phyloP scores from a whole-genome alignment of 768 basidiomycete genomes.

The Leccinum incarnatum region DNA sequence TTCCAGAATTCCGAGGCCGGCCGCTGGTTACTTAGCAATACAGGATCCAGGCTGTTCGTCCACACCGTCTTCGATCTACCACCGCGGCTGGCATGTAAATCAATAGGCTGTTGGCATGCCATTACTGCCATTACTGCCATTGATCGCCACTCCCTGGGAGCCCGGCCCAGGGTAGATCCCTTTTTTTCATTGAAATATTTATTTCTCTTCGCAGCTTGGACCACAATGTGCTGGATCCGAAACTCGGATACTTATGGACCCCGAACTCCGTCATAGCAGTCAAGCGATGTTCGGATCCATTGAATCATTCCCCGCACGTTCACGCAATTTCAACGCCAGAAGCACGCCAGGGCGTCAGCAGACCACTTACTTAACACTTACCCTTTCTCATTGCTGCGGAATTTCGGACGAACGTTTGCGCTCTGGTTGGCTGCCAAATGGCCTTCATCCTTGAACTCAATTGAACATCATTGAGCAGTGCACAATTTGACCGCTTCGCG shows the following conservation, averaged over 20 bases:
- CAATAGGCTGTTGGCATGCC: neutral
- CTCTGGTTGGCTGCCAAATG: neutral
- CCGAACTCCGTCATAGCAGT: neutral
- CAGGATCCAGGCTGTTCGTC: neutral
- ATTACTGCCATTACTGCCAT: neutral
- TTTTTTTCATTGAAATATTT: neutral
- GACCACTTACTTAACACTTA: neutral
- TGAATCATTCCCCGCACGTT: neutral
- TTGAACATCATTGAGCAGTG: neutral
- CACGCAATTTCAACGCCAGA: neutral
- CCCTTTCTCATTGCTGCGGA: neutral
- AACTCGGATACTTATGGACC: neutral
- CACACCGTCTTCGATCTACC: neutral
- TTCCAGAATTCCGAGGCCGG: neutral
- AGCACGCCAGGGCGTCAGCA: neutral
- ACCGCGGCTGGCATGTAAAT: neutral
- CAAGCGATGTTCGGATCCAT: neutral
- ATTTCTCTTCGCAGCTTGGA: neutral
- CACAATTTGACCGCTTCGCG: neutral
- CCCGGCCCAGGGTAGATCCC: neutral
- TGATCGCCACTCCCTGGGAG: neutral
- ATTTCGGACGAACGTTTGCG: neutral
- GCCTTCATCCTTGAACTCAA: neutral
- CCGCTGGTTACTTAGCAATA: neutral
- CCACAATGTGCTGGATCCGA: neutral